Evolutionary conservation across 208 protist genomes (phyloP).

Genomic region (Acanthamoeba polyphaga): DNA sequence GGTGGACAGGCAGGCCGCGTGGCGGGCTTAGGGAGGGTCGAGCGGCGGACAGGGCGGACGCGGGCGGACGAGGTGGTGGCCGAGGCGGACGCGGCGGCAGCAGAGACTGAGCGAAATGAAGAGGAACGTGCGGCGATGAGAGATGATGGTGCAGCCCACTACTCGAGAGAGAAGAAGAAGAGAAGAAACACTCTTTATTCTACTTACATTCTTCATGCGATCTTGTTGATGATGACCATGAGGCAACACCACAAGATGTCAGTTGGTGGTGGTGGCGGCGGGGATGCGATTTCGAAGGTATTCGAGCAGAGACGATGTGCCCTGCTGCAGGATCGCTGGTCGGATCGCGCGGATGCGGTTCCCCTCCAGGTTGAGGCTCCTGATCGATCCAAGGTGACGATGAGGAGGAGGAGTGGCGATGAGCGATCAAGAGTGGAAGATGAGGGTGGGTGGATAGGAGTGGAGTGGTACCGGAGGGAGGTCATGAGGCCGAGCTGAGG

Average conservation of each 20-base stretch:
- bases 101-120: neutral
- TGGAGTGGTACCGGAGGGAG: neutral
- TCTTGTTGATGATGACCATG: neutral
- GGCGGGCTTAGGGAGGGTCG: too few relatives aligned
- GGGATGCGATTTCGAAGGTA: conserved; percentile 39
- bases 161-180: too few relatives aligned
- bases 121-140: too few relatives aligned
- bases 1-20: too few relatives aligned
- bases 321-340: neutral
- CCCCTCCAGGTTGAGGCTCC: conserved; percentile 36
- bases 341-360: conserved; percentile 47
- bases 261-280: neutral
- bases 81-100: neutral
- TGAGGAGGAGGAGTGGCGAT: neutral
- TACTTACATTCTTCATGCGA: neutral
- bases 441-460: neutral
- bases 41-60: too few relatives aligned
- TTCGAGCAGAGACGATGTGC: conserved; percentile 20
- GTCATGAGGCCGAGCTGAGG: conserved; percentile 30
- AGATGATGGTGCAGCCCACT: too few relatives aligned
- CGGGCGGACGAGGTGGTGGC: neutral
- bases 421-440: neutral
- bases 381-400: neutral
- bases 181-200: too few relatives aligned
- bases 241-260: too few relatives aligned